These are phyloP conservation scores for Colletotrichum brevisporum DNA, from an alignment of 2,329 filamentous ascomycete species.

Conservation along the genomic window DNA sequence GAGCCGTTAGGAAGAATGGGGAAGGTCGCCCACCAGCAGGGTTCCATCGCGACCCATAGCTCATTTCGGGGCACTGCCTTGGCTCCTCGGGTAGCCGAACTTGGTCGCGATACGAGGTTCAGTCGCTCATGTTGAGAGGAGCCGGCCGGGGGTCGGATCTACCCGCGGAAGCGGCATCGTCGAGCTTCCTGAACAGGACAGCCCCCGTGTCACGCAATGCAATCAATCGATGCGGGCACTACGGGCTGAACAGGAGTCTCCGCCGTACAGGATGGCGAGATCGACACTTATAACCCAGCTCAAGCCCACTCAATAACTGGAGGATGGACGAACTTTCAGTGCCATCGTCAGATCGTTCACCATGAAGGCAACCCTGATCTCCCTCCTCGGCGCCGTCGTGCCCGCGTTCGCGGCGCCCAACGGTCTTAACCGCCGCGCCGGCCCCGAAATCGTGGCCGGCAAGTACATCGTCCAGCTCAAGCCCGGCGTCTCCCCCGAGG, in stretches of 20 bases:
- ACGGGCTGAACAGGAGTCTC: constrained; percentile 16
- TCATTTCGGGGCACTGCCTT: constrained; percentile 31
- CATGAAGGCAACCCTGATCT: constrained; percentile 27
- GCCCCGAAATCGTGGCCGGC: constrained; percentile 48
- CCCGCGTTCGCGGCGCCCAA: constrained; percentile 29
- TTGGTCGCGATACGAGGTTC: constrained; percentile 13
- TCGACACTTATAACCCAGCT: constrained; percentile 2
- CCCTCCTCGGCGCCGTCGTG: constrained; percentile 21
- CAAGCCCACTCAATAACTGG: neutral
- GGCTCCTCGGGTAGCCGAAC: constrained; percentile 1
- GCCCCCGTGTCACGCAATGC: constrained; percentile 33
- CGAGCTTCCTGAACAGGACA: constrained; percentile 35
- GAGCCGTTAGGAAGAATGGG: constrained; percentile 26
- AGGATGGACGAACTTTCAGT: neutral
- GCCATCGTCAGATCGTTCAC: constrained; percentile 7
- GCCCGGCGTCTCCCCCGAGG: constrained; percentile 47
- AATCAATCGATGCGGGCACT: neutral
- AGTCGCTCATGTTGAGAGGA: neutral
- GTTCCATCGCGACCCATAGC: constrained; percentile 32
- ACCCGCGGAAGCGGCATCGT: constrained; percentile 23
- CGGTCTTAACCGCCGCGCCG: constrained; percentile 6
- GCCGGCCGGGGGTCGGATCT: constrained; percentile 35
- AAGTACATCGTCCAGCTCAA: constrained; percentile 64
- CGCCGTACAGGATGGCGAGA: constrained; percentile 2
- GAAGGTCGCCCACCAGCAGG: constrained; percentile 23